Base-by-base conservation (phyloP, 192 early-diverging fungal species). In the Coemansia sp. region DNA sequence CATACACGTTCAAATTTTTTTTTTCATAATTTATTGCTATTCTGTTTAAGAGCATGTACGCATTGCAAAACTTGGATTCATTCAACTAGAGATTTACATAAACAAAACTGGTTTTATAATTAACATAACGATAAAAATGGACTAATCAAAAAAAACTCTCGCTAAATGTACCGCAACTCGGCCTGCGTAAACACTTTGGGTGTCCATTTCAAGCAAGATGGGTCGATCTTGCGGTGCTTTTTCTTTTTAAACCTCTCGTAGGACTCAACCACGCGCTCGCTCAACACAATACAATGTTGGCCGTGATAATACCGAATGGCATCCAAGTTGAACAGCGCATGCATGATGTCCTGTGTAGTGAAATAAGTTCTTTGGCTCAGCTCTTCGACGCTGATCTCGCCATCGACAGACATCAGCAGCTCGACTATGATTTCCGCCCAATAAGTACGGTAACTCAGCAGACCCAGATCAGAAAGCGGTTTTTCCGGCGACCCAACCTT, bases 401-500 rank as follows among this genome's bases (percentile, higher is more conserved):
- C 91, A 22, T 87, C 84, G 60, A 85, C 87, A 25, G 86, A 78
- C 45, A 92, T 64, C 36, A 99, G 76, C 32, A 87, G 68, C 22
- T 89, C 90, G 40, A 97, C 88, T 68, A 99, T 87, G 10, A 89
- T 82, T 64, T 97, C 96, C 0, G 91, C 78, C 97, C 97, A 99
- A 83, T 93, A 99, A 4, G 94, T 91, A 32, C 96, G 92, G 72
- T 99, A 99, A 12, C 91, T 92, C 33, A 98, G 64, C 36, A 98
- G 78, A 0, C 96, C 97, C 63, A 99, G 84, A 77, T 99, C 97
- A 0, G 97, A 99, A 3, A 99, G 82, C 8, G 97, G 97, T 55
- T 99, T 99, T 60, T 99, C 97, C 0, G 97, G 97, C 18, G 94
- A 96, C 28, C 97, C 97, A 5, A 93, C 79, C 68, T 94, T 91